phyloP scores from a whole-genome alignment of 2,329 filamentous ascomycete genomes.

The Colletotrichum tropicale region DNA sequence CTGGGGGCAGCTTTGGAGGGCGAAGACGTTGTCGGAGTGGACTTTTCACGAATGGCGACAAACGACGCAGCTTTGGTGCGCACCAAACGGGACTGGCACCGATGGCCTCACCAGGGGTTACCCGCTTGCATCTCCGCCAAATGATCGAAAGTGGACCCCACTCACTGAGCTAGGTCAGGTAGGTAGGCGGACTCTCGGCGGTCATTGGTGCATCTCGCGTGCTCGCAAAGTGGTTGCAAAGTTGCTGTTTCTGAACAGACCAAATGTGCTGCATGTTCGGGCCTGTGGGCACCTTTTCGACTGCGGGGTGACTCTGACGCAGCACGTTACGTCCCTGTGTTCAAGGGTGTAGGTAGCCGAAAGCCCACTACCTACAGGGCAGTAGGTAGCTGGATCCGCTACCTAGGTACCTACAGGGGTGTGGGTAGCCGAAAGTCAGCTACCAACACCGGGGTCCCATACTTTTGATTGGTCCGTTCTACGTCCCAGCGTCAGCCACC shows the following conservation, averaged over 20 bases:
- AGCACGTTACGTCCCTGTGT: background rate
- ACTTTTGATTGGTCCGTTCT: background rate
- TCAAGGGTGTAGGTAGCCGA: background rate
- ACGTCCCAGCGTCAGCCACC: background rate
- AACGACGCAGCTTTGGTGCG: background rate
- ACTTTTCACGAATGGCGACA: background rate
- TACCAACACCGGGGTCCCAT: background rate
- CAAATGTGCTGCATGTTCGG: background rate
- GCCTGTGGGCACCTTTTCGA: background rate
- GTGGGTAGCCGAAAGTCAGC: background rate
- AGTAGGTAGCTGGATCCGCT: too few relatives aligned
- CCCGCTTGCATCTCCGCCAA: too few relatives aligned
- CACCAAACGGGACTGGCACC: background rate
- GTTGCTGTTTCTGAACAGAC: background rate
- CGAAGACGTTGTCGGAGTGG: background rate
- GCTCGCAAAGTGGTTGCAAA: too few relatives aligned
- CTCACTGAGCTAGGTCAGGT: too few relatives aligned
- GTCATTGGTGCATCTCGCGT: too few relatives aligned
- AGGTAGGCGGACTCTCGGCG: too few relatives aligned
- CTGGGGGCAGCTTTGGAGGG: background rate
- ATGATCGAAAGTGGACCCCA: too few relatives aligned
- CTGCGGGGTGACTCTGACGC: background rate
- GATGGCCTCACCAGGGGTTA: too few relatives aligned
- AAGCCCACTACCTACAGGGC: too few relatives aligned
- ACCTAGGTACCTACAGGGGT: background rate